Evolutionary conservation across 305 asterid genomes (phyloP), one percentile per base, ranked within the genome.

Genomic region (Salvia sclarea): DNA sequence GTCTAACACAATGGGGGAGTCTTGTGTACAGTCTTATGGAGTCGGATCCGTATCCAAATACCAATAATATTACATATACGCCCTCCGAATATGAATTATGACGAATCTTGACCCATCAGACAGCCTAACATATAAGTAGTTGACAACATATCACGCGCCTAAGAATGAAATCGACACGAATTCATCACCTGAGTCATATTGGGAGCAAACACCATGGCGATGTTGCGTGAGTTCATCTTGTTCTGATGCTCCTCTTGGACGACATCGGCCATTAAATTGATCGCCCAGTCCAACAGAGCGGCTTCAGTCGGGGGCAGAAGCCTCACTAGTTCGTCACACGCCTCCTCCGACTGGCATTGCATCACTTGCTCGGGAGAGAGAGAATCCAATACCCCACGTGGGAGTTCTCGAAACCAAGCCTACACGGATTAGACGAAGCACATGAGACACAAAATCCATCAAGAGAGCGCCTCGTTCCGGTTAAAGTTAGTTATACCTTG

Each of bases 371-470:
- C 99, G 0, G 90, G 84, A 1, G 98, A 83, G 33, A 94, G 91
- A 50, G 96, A 79, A 71, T 94, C 99, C 75, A 94, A 68, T 33
- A 94, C 87, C 17, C 99, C 99, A 37, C 82, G 80, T 0, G 99
- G 99, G 24, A 94, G 96, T 71, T 94, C 99, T 73, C 99, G 82
- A 80, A 94, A 91, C 99, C 99, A 94, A 85, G 99, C 96, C 98
- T 92, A 56, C 71, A 60, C 30, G 14, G 55, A 69, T 31, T 68
- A 73, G 59, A 55, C 43, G 38, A 40, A 38, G 37, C 14, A 16
- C 45, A 72, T 59, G 17, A 50, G 21, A 47, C 55, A 55, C 40
- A 38, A 56, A 54, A 49, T 61, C 52, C 17, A 21, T 66, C n/a
- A 13, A 57, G 55, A 55, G 53, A n/a, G 63, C 54, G 47, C 25